Evolutionary conservation across 441 rosid genomes (phyloP).

Genomic region (Erodium moschatum): DNA sequence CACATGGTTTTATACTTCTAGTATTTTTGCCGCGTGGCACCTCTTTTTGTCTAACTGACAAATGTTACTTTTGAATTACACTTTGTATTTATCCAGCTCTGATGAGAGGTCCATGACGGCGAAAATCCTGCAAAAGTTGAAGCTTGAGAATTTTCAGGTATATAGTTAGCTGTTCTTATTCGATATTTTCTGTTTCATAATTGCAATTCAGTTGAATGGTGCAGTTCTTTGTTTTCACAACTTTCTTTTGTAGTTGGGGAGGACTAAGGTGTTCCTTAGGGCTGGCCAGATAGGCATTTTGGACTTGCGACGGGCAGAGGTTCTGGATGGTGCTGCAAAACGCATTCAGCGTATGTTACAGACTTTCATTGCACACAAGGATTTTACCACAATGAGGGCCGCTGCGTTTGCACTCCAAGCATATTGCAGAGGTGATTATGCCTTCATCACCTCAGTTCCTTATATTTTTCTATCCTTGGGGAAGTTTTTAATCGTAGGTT

Average conservation of each 20-base stretch:
- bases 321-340: constrained; percentile 77
- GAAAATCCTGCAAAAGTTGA: constrained; percentile 60
- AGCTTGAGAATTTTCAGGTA: constrained; percentile 92
- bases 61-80: not conserved
- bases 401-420: constrained; percentile 75
- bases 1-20: not conserved
- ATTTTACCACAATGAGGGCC: constrained; percentile 43
- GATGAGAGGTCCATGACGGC: constrained; percentile 73
- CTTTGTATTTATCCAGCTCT: constrained; percentile 39
- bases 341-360: constrained; percentile 58
- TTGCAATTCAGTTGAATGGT: constrained; percentile 3
- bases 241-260: constrained; percentile 60
- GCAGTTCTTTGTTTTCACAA: constrained; percentile 15
- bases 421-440: constrained; percentile 64
- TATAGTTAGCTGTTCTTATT: constrained; percentile 11
- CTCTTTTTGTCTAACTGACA: constrained; percentile 3
- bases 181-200: constrained; percentile 10
- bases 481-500: not conserved
- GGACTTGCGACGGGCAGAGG: constrained; percentile 78
- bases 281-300: constrained; percentile 95
- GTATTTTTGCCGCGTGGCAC: not conserved
- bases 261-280: constrained; percentile 87
- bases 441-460: constrained; percentile 3
- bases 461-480: not conserved
- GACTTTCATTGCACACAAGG: constrained; percentile 50